Base-by-base conservation (phyloP, 2,329 filamentous ascomycete genomes). In the Diaporthe humulicola region DNA sequence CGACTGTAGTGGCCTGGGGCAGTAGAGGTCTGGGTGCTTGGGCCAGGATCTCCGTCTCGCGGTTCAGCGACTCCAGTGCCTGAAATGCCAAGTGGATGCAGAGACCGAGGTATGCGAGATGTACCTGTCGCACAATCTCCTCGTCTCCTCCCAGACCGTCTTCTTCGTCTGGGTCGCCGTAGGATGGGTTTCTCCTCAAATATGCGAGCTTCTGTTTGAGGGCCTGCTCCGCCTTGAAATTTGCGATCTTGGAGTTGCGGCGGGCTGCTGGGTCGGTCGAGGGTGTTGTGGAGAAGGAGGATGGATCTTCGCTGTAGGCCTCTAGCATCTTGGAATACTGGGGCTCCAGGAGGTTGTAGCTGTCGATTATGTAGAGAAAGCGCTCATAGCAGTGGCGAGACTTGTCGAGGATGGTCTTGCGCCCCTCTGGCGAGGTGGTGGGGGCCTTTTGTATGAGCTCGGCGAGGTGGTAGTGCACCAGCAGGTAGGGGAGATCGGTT, bases 191-290 rank as follows among this genome's bases (percentile, higher is more conserved):
- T 48, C 81, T 81, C 71, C 84, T 83, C 79, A 88, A 83, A 50
- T 81, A 82, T 83, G 95, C 94, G n/a, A 98, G 87, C 82, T 93
- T 96, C 78, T 92, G 89, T 84, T 95, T 95, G 75, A 99, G 85
- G 76, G 93, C 92, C 83, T 97, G 98, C 83, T 98, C 97, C 70
- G 94, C 90, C 79, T 91, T 92, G 84, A 95, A 98, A 76, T 94
- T 92, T 58, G 91, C 90, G 78, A 99, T 98, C 85, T 98, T 99
- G 61, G 92, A 91, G 73, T 96, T 93, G 78, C 97, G 90, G 76
- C 93, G 90, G 40, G 91, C 90, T 28, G 92, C 90, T 5, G 94
- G 90, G 79, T 90, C 81, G 48, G 79, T 79, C 50, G 89, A 89
- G 25, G 91, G 89, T 25, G 93, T 91, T 3, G 94, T 92, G 64